These are phyloP conservation scores for Elsinoe ampelina DNA, from an alignment of 2,329 filamentous ascomycete species.

Conservation along the genomic window DNA sequence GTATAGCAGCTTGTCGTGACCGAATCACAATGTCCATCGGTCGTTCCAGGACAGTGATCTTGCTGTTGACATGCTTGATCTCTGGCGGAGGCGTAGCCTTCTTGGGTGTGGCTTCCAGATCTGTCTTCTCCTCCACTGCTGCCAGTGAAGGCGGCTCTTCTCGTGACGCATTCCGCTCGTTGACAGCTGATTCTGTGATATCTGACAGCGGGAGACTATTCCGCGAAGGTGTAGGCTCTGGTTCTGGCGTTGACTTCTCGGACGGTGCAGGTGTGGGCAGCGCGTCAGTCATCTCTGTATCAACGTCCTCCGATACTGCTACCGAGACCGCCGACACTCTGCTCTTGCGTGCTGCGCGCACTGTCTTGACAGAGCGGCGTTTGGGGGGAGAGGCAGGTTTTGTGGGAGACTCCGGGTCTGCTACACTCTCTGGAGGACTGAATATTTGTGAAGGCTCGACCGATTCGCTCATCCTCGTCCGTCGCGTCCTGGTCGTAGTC, in stretches of 20 bases:
- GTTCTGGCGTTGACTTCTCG: conserved; percentile 39
- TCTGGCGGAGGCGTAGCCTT: conserved; percentile 16
- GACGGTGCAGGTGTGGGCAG: conserved; percentile 13
- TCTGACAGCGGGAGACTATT: conserved; percentile 57
- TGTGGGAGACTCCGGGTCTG: conserved; percentile 43
- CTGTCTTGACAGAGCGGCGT: conserved; percentile 51
- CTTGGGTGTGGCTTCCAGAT: conserved; percentile 31
- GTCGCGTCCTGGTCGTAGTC: conserved; percentile 32
- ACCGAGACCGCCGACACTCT: conserved; percentile 31
- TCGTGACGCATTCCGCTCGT: conserved; percentile 38
- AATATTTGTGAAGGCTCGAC: conserved; percentile 54
- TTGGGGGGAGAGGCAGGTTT: conserved; percentile 55
- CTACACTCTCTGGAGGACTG: conserved; percentile 45
- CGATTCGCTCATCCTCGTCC: conserved; percentile 40
- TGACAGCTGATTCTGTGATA: conserved; percentile 59
- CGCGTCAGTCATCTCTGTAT: conserved; percentile 13
- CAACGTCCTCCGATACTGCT: conserved; percentile 18
- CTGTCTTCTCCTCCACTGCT: conserved; percentile 22
- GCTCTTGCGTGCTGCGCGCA: conserved; percentile 32
- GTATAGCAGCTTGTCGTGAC: conserved; percentile 58
- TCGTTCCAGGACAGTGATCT: conserved; percentile 70
- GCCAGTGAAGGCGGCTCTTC: conserved; percentile 16
- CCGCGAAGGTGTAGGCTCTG: conserved; percentile 28
- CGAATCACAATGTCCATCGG: conserved; percentile 93
- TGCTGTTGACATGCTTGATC: conserved; percentile 63